Percentiles rank a stretch among this genome's conserved stretches.
These are phyloP conservation scores for Stagonosporopsis vannaccii DNA, from an alignment of 2,329 filamentous ascomycete species.

Conservation along the genomic window DNA sequence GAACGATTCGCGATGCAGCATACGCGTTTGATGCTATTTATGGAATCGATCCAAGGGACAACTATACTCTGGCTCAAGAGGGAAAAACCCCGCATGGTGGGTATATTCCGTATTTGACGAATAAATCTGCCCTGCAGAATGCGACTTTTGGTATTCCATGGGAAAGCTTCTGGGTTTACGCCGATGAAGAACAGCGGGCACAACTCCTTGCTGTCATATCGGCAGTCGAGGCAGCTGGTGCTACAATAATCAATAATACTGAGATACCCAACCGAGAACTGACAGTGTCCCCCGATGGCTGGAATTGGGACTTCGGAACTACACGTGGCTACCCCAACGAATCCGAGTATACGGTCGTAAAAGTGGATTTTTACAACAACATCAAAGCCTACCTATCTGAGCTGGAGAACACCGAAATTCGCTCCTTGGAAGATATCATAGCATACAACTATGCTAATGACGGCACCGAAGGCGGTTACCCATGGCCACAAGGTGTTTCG, in stretches of 20 bases:
- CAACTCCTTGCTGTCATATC: constrained; percentile 60
- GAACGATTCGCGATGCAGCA: constrained; percentile 72
- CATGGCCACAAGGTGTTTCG: constrained; percentile 60
- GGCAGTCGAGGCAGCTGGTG: constrained; percentile 67
- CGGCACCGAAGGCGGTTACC: constrained; percentile 71
- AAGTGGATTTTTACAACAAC: constrained; percentile 74
- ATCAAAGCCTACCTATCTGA: constrained; percentile 69
- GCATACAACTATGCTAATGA: constrained; percentile 61
- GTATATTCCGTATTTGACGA: constrained; percentile 65
- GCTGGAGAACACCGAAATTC: constrained; percentile 58
- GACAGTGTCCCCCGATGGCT: constrained; percentile 71
- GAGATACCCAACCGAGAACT: constrained; percentile 70
- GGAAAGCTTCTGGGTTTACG: constrained; percentile 73
- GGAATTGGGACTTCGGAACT: constrained; percentile 75
- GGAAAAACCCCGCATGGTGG: constrained; percentile 63
- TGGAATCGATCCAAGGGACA: constrained; percentile 68
- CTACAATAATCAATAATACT: constrained; percentile 72
- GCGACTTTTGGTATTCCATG: constrained; percentile 76
- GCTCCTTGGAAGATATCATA: constrained; percentile 40
- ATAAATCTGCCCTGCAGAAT: constrained; percentile 62
- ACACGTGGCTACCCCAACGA: constrained; percentile 71
- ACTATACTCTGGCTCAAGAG: constrained; percentile 68
- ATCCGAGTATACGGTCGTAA: constrained; percentile 76
- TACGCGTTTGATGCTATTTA: constrained; percentile 73
- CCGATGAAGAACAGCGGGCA: constrained; percentile 62